phyloP scores from a whole-genome alignment of 495 filamentous ascomycete species.

The Entonaema liquescens region DNA sequence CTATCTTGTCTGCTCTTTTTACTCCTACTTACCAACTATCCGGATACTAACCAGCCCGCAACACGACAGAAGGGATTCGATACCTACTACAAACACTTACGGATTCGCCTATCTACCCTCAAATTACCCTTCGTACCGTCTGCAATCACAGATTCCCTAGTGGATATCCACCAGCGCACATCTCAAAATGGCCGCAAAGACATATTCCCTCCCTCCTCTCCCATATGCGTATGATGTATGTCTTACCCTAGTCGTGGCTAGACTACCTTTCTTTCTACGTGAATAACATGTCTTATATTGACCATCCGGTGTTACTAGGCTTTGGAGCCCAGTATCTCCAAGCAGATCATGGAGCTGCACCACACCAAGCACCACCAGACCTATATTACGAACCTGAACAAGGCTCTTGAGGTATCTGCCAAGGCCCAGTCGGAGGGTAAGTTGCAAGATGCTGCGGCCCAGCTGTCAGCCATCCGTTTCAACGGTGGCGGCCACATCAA shows the following conservation, averaged over 20 bases:
- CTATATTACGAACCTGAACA: conserved; percentile 77
- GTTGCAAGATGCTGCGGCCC: conserved; percentile 63
- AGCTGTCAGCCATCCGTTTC: conserved; percentile 87
- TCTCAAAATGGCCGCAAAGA: conserved; percentile 43
- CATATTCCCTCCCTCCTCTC: conserved; percentile 52
- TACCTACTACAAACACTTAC: background rate
- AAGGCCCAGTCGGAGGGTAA: conserved; percentile 61
- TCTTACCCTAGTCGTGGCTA: background rate
- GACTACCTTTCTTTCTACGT: background rate
- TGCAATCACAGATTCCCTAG: background rate
- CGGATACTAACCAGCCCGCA: background rate
- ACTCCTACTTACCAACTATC: conserved; percentile 4
- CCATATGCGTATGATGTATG: conserved; percentile 60
- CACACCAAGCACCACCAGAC: conserved; percentile 77
- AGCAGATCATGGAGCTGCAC: conserved; percentile 94
- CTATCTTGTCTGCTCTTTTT: background rate
- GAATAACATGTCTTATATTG: conserved; percentile 1
- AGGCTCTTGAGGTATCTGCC: conserved; percentile 62
- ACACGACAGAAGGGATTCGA: background rate
- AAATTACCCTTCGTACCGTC: background rate
- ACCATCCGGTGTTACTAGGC: conserved; percentile 53
- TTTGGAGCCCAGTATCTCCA: conserved; percentile 88
- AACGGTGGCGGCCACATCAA: conserved; percentile 93
- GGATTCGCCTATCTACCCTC: background rate
- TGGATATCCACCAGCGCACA: background rate